Evolutionary conservation across 371 early-diverging fungal species (phyloP), one percentile per base, ranked within the genome.

Genomic region (Dinochytrium kinnereticum): DNA sequence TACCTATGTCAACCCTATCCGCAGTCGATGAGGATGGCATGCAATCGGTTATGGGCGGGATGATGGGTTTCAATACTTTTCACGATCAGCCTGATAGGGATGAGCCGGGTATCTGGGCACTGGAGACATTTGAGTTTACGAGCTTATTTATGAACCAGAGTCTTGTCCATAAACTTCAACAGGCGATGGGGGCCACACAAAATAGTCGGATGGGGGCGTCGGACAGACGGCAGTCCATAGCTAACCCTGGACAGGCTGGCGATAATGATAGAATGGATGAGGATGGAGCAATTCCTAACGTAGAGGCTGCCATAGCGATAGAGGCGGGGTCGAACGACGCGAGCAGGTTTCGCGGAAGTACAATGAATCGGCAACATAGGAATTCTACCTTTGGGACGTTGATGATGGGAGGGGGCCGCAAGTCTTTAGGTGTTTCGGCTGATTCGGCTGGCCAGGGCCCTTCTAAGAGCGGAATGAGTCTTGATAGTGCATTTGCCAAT

Each of bases 111-210:
- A 7, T 34, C 3, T 61, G 61, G 61, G 7, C 61, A 7, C 5
- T 3, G n/a, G 66, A 66, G 15, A 30, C 28, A 2, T 15, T 66
- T 17, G 71, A 49, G 26, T 75, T 75, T 49, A 33, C 50, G 30
- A 65, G 55, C 31, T 69, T 69, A 24, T 75, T 75, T 38, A 75
- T 75, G 71, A 75, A 75, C 38, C 70, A 71, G 39, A 75, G 75
- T 51, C 34, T 75, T 31, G 75, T 67, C 3, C 67, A 75, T 34
- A 75, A 75, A 49, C 40, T 75, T 26, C 70, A 67, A 64, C 66
- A 66, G 28, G 66, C 66, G 7, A 33, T 33, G 19, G 61, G 61
- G 17, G 36, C 34, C 15, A 24, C 24, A 36, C 5, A 10, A 34
- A 13, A 7, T 13, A 37, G 7, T 61, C 5, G 55, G 26, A 61